These are phyloP conservation scores for Cinnamomum micranthum DNA, from an alignment of 164 flowering plant genomes.

Conservation along the genomic window DNA sequence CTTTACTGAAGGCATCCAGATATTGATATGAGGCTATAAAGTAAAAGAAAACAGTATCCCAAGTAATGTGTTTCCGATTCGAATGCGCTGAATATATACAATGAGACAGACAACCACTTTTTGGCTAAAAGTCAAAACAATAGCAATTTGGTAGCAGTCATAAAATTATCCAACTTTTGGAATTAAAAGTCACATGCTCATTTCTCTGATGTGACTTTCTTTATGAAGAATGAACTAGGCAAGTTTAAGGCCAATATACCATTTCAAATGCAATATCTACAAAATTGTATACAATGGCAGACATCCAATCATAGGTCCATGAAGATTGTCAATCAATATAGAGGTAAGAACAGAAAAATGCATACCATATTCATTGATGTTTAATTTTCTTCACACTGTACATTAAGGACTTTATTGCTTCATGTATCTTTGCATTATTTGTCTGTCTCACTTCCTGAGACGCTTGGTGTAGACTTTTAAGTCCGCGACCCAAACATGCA, in stretches of 20 bases:
- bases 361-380: constrained; percentile 19
- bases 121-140: neutral
- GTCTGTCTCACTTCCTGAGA: constrained; percentile 42
- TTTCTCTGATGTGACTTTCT: no score
- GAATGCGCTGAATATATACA: no score
- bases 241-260: neutral
- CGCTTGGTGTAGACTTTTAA: constrained; percentile 60
- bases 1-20: no score
- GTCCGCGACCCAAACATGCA: constrained; percentile 85
- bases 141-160: neutral
- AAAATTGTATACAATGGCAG: neutral
- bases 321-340: neutral
- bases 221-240: no score
- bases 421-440: constrained; percentile 50
- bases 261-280: neutral
- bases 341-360: neutral
- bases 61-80: no score
- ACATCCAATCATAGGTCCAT: neutral
- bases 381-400: constrained; percentile 45
- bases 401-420: constrained; percentile 61
- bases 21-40: no score
- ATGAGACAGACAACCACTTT: no score
- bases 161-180: no score
- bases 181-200: neutral
- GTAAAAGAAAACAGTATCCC: no score